Evolutionary conservation across 2,329 filamentous ascomycete genomes (phyloP).

Genomic region (Diaporthe longicolla): DNA sequence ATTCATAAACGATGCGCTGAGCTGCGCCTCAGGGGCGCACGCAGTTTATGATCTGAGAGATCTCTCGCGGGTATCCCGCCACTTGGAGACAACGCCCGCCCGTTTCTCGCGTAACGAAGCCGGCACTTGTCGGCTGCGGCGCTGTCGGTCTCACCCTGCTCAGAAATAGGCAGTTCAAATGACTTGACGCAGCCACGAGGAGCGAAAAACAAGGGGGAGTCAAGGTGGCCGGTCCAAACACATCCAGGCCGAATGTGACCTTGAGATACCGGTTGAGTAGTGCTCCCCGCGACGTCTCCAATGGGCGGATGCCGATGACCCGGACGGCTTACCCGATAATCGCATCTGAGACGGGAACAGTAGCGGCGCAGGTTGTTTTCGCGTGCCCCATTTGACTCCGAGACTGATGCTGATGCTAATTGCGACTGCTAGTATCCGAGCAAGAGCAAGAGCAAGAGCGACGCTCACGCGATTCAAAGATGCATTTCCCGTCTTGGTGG

Average conservation of each 20-base stretch:
- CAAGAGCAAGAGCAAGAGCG: background rate
- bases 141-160: background rate
- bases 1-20: background rate
- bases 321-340: conserved; percentile 24
- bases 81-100: background rate
- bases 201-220: conserved; percentile 16
- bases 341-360: conserved; percentile 19
- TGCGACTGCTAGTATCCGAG: conserved; percentile 4
- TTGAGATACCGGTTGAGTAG: conserved; percentile 6
- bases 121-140: conserved; percentile 1
- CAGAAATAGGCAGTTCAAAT: background rate
- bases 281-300: conserved; percentile 25
- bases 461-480: conserved; percentile 3
- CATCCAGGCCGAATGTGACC: conserved; percentile 23
- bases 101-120: background rate
- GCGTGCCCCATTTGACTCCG: background rate
- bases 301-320: conserved; percentile 21
- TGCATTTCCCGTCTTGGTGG: conserved; percentile 17
- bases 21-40: background rate
- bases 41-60: too few relatives aligned
- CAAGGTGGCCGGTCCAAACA: conserved; percentile 9
- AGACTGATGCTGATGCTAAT: conserved; percentile 3
- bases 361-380: conserved; percentile 10
- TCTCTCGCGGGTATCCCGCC: background rate
- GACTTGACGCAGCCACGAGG: background rate